Base-by-base conservation (phyloP, 768 basidiomycete species). In the Leucosporidium yakuticum region DNA sequence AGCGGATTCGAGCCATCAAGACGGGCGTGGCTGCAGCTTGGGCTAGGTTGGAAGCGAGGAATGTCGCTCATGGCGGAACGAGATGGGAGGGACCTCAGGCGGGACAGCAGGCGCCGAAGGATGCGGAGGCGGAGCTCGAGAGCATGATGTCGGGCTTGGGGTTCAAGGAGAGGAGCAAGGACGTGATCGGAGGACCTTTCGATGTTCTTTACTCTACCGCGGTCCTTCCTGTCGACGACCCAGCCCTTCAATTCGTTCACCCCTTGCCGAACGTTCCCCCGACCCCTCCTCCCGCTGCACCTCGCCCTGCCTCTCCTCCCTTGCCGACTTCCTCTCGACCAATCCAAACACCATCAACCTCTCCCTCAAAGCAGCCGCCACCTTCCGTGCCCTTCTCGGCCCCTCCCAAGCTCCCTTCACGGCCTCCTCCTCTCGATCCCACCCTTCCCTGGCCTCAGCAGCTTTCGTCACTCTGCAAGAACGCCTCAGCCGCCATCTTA, bases 1-100 rank as follows among this genome's bases (percentile, higher is more conserved):
- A 96, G 77, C 85, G 95, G 29, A 80, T 98, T 32, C 84, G 87
- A 59, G 93, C 93, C 0, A 85, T 97, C 60, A 85, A 87, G 71
- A 75, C 89, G 7, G 95, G 94, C 2, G 82, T 96, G 12, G 83
- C 91, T 4, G 88, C 88, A 11, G 90, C 88, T 0, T 82, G 90
- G 25, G 84, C 91, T 11, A 84, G 88, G 59, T 79, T 92, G 6
- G 88, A 76, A 5, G 55, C 36, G n/a, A 36, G 57, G n/a, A 20
- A 49, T 8, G 34, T 31, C 19, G 39, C n/a, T 5, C 79, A 81
- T 0, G 78, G 86, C 7, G 72, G 78, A 1, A 80, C 29, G 77
- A 85, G 8, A 81, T 83, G 73, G 88, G 85, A 71, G 77, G 81
- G 19, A 82, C 85, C 4, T 80, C 81, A 0, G n/a, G 54, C n/a